phyloP scores from a whole-genome alignment of 176 grass and related monocot species.

The Elaeis guineensis region DNA sequence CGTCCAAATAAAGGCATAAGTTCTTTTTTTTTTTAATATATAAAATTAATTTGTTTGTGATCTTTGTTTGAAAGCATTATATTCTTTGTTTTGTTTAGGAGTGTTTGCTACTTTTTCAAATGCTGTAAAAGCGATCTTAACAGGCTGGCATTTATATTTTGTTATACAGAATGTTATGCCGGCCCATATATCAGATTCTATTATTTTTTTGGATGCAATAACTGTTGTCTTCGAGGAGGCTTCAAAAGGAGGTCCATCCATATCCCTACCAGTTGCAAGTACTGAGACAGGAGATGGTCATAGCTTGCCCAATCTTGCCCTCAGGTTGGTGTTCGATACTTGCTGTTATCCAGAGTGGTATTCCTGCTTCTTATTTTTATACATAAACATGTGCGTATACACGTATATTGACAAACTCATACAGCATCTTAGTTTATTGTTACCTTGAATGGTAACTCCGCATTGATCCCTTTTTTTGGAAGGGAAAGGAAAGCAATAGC shows the following conservation, averaged over 20 bases:
- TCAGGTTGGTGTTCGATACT: constrained; percentile 44
- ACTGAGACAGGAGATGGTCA: constrained; percentile 84
- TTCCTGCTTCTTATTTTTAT: too few relatives aligned
- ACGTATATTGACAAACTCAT: too few relatives aligned
- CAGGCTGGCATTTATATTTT: constrained; percentile 21
- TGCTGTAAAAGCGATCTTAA: not conserved
- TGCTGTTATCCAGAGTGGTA: not conserved
- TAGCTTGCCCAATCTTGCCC: constrained; percentile 74
- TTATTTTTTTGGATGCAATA: constrained; percentile 89
- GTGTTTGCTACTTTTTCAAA: too few relatives aligned
- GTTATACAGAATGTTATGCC: constrained; percentile 77
- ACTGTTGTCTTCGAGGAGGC: constrained; percentile 87
- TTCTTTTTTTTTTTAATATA: constrained; percentile 7
- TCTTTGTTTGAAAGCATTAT: not conserved
- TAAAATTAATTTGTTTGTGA: constrained; percentile 11
- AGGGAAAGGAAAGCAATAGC: too few relatives aligned
- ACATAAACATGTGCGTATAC: too few relatives aligned
- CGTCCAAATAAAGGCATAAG: constrained; percentile 78
- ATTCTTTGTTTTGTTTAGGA: too few relatives aligned
- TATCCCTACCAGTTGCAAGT: constrained; percentile 81
- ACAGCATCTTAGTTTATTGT: too few relatives aligned
- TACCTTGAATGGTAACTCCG: too few relatives aligned
- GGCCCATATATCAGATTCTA: constrained; percentile 57
- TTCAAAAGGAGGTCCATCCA: constrained; percentile 60
- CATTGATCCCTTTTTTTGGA: too few relatives aligned